Evolutionary conservation across 1,284 basidiomycete genomes (phyloP).

Genomic region (Tylopilus sp.): DNA sequence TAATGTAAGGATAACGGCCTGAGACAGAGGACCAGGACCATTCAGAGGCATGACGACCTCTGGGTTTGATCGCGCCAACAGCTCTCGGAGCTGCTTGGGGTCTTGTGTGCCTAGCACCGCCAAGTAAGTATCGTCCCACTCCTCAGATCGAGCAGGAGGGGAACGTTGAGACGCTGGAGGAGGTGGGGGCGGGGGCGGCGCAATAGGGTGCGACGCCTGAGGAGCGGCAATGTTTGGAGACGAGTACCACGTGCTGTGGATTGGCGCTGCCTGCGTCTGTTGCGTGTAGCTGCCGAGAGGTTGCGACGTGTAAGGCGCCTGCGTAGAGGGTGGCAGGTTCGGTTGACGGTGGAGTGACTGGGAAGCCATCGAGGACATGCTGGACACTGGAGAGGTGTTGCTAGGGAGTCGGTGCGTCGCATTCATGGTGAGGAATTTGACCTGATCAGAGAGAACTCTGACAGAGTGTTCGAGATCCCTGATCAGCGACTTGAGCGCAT

Average conservation of each 20-base stretch:
- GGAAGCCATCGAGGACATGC: constrained; percentile 25
- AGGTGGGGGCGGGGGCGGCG: constrained; percentile 62
- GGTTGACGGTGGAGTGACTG: constrained; percentile 41
- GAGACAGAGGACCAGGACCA: constrained; percentile 66
- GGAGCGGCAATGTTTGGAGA: constrained; percentile 61
- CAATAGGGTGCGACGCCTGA: constrained; percentile 71
- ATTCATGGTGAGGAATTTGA: constrained; percentile 72
- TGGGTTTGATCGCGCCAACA: constrained; percentile 69
- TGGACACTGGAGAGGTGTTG: constrained; percentile 25
- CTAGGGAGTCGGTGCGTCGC: constrained; percentile 33
- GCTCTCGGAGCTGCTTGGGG: constrained; percentile 64
- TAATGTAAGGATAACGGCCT: constrained; percentile 77
- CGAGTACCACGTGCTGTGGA: constrained; percentile 60
- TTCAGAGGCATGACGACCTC: constrained; percentile 76
- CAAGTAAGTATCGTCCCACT: constrained; percentile 81
- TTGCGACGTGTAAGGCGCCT: constrained; percentile 31
- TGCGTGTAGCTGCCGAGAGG: constrained; percentile 35
- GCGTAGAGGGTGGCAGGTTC: constrained; percentile 43
- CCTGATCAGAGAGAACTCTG: constrained; percentile 68
- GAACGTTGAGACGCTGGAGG: constrained; percentile 45
- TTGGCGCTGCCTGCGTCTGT: constrained; percentile 42
- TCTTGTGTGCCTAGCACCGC: constrained; percentile 73
- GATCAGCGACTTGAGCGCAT: constrained; percentile 54
- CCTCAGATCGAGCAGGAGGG: constrained; percentile 62
- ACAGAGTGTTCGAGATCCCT: constrained; percentile 77